These are phyloP conservation scores for Citrullus colocynthis DNA, from an alignment of 306 rosid genomes.

Conservation along the genomic window DNA sequence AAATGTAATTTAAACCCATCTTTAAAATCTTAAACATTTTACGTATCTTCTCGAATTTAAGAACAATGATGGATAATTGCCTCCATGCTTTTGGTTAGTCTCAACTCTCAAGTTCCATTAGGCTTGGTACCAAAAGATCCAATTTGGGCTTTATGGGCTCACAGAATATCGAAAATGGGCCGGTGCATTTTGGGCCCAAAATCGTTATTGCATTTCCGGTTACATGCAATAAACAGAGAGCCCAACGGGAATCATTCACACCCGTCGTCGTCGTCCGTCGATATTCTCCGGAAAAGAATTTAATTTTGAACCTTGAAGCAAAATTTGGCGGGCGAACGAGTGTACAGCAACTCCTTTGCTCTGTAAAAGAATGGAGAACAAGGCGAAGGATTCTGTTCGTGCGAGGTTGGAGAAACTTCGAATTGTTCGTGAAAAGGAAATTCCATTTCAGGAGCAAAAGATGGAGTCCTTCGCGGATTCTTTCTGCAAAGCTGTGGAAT, in stretches of 20 bases:
- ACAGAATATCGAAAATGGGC: not conserved
- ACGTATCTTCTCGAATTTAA: too few relatives aligned
- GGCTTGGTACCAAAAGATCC: not conserved
- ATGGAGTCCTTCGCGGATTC: slow-evolving; percentile 26
- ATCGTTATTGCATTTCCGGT: not conserved
- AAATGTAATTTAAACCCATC: too few relatives aligned
- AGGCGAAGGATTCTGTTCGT: slow-evolving; percentile 16
- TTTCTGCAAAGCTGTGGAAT: slow-evolving; percentile 24
- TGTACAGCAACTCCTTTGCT: not conserved
- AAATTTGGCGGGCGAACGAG: slow-evolving; percentile 9
- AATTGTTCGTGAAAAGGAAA: slow-evolving; percentile 28
- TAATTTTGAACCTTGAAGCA: slow-evolving; percentile 1
- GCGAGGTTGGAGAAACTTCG: slow-evolving; percentile 31
- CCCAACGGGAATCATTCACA: not conserved
- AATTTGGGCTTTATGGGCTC: not conserved
- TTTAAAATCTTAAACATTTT: too few relatives aligned
- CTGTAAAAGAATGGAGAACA: slow-evolving; percentile 16
- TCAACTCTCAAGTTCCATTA: too few relatives aligned
- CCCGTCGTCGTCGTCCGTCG: not conserved
- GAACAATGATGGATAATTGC: too few relatives aligned
- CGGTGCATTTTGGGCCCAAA: not conserved
- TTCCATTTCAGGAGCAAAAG: slow-evolving; percentile 23
- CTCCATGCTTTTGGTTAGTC: too few relatives aligned
- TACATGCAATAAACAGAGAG: not conserved
- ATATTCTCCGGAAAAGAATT: not conserved